Percentiles rank a stretch among this genome's conserved stretches.
These are phyloP conservation scores for Trametes sp. DNA, from an alignment of 1,284 basidiomycete species.

Conservation along the genomic window DNA sequence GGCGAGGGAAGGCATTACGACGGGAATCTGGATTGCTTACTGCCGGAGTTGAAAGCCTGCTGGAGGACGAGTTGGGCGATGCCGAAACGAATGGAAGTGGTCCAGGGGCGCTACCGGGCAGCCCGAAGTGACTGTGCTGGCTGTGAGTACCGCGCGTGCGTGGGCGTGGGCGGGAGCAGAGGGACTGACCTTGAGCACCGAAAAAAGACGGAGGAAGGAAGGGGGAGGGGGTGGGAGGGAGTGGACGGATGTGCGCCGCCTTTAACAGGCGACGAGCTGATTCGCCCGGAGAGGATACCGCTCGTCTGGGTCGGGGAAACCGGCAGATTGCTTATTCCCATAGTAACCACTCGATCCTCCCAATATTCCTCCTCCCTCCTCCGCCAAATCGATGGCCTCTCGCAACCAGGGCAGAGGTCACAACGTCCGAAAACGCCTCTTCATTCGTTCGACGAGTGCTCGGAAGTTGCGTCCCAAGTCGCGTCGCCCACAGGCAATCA, in stretches of 20 bases:
- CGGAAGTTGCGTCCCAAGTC: not conserved
- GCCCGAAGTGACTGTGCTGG: conserved; percentile 52
- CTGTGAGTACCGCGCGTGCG: not conserved
- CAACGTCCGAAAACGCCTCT: not conserved
- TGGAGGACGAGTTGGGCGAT: conserved; percentile 50
- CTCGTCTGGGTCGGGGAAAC: conserved; percentile 36
- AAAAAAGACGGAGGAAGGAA: conserved; percentile 35
- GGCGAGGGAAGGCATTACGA: conserved; percentile 53
- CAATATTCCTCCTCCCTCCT: conserved; percentile 5
- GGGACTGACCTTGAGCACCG: conserved; percentile 32
- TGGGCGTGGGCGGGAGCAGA: conserved; percentile 7
- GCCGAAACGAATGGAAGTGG: conserved; percentile 51
- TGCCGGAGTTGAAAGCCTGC: conserved; percentile 56
- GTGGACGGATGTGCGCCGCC: conserved; percentile 1
- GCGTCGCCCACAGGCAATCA: not conserved
- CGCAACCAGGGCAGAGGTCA: not conserved
- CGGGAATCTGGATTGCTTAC: conserved; percentile 39
- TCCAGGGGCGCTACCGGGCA: conserved; percentile 75
- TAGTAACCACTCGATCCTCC: conserved; percentile 24
- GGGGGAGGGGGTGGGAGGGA: conserved; percentile 16
- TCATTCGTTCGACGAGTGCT: no score
- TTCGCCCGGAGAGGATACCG: conserved; percentile 27
- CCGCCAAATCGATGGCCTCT: not conserved
- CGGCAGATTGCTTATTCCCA: conserved; percentile 37
- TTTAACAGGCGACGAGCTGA: conserved; percentile 29